phyloP scores from a whole-genome alignment of 495 filamentous ascomycete genomes.

The Aspergillus homomorphus region DNA sequence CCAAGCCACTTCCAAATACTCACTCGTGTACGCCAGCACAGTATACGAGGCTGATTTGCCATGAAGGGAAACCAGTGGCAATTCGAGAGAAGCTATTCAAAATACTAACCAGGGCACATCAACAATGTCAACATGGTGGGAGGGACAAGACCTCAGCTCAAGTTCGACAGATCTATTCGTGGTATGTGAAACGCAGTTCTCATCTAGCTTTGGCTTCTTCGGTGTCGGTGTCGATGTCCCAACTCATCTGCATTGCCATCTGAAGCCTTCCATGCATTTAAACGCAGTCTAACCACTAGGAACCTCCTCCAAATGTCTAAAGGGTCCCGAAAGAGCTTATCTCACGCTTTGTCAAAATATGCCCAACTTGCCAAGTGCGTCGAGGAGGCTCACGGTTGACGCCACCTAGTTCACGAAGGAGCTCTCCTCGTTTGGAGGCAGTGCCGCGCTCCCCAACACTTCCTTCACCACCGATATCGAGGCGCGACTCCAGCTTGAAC shows the following conservation, averaged over 20 bases:
- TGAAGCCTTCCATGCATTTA: background rate
- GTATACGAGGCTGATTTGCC: constrained; percentile 50
- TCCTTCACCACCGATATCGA: constrained; percentile 37
- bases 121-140: constrained; percentile 58
- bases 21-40: constrained; percentile 12
- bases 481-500: constrained; percentile 35
- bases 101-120: constrained; percentile 54
- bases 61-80: constrained; percentile 60
- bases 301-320: background rate
- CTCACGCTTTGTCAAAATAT: constrained; percentile 56
- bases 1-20: background rate
- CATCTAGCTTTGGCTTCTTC: background rate
- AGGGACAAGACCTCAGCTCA: constrained; percentile 59
- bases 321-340: constrained; percentile 60
- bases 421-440: constrained; percentile 40
- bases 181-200: constrained; percentile 32
- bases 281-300: background rate
- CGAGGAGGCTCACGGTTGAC: constrained; percentile 45
- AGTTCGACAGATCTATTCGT: constrained; percentile 56
- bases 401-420: constrained; percentile 43
- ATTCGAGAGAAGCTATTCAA: constrained; percentile 57
- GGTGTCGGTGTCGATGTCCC: background rate
- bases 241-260: background rate
- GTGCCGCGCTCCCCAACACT: constrained; percentile 41
- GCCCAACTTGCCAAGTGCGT: constrained; percentile 50